Base-by-base conservation (phyloP, 345 rosid genomes). In the Psidium friedrichsthalianum region DNA sequence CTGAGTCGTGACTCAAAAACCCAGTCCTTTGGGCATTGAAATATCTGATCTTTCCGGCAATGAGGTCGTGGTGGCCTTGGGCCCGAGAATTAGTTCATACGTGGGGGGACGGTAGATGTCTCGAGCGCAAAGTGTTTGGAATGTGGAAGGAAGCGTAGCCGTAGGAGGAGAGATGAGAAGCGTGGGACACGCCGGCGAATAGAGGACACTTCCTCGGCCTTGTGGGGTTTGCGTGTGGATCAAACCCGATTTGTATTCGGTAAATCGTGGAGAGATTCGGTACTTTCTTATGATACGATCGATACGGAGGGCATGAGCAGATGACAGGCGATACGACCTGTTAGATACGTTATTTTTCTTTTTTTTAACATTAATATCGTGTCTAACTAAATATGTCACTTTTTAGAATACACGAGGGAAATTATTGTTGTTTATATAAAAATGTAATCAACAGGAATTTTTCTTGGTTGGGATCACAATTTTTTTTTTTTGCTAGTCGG, bases 241-340 rank as follows among this genome's bases (percentile, higher is more conserved):
- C 16, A 53, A 5, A 16, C 18, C 56, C 21, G 56, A 6, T 5
- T 52, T 16, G 56, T 16, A 1, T 53, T 15, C 7, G 56, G 16
- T 53, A 21, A 53, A 53, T 53, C 56, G 2, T 5, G 56, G 21
- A 16, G 21, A 53, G 56, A 15, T 53, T 53, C 16, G 56, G 56
- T 53, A 6, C 16, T 5, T 15, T 44, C 4, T 18, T 16, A 15
- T 15, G 40, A 58, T 1, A 5, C 3, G 69, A 59, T 59, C 0
- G 74, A 27, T 59, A 0, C 5, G 74, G 5, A 53, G 56, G 0
- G 20, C n/a, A 32, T 8, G n/a, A n/a, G n/a, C n/a, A n/a, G n/a
- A n/a, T n/a, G n/a, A n/a, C n/a, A n/a, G n/a, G n/a, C n/a, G n/a
- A n/a, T n/a, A n/a, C n/a, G n/a, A n/a, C n/a, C n/a, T n/a, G n/a